Percentiles rank a stretch among this genome's conserved stretches.
These are phyloP conservation scores for Diaporthe sp. DNA, from an alignment of 2,329 filamentous ascomycete species.

Conservation along the genomic window DNA sequence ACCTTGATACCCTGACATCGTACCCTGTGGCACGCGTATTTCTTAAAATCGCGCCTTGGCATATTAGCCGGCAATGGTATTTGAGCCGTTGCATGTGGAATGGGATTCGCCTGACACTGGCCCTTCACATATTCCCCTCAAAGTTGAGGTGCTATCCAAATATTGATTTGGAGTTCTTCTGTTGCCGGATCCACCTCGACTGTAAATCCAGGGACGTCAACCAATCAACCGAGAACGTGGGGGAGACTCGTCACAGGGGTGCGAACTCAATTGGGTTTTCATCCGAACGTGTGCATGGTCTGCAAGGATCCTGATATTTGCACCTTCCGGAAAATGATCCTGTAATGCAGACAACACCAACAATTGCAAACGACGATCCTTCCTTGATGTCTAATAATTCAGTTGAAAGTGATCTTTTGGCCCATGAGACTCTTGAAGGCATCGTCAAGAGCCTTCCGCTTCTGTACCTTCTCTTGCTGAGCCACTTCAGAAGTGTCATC, in stretches of 20 bases:
- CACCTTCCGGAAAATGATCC: constrained; percentile 5
- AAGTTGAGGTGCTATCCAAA: background rate
- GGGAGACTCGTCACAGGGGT: background rate
- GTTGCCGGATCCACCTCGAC: background rate
- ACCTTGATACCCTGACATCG: background rate
- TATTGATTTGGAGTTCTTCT: background rate
- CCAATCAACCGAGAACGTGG: constrained; percentile 25
- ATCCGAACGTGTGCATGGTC: background rate
- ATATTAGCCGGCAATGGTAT: constrained; percentile 20
- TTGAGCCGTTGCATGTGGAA: constrained; percentile 11
- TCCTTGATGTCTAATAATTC: constrained; percentile 40
- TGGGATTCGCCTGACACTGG: background rate
- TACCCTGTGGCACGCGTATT: background rate
- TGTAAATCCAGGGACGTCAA: background rate
- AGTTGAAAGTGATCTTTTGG: constrained; percentile 76
- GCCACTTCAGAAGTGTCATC: constrained; percentile 59
- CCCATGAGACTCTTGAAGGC: constrained; percentile 84
- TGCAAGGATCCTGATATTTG: background rate
- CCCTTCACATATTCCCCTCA: background rate
- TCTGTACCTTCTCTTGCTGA: constrained; percentile 71
- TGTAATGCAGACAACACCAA: background rate
- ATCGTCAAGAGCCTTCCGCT: constrained; percentile 84
- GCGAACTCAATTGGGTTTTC: constrained; percentile 3
- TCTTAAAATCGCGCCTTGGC: constrained; percentile 8
- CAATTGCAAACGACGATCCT: background rate